phyloP scores from a whole-genome alignment of 2,329 filamentous ascomycete species.

The Ophiostoma ulmi region DNA sequence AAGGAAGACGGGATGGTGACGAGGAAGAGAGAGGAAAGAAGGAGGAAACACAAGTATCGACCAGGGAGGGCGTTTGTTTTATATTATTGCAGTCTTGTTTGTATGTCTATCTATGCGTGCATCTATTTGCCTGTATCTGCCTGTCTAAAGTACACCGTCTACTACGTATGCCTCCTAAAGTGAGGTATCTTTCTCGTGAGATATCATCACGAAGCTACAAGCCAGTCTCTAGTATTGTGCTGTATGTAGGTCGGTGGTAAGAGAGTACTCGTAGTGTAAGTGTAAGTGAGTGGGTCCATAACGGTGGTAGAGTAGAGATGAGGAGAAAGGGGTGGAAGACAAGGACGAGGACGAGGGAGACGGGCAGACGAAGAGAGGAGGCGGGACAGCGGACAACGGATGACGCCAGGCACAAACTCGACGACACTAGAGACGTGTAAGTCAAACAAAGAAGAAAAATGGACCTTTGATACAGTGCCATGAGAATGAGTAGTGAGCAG shows the following conservation, averaged over 20 bases:
- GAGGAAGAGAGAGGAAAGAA: slow-evolving; percentile 9
- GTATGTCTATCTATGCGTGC: not conserved
- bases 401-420: not conserved
- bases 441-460: slow-evolving; percentile 1
- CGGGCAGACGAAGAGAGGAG: not conserved
- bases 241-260: not conserved
- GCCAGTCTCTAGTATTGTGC: not conserved
- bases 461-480: not conserved
- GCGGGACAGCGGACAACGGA: not conserved
- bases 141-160: not conserved
- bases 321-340: not conserved
- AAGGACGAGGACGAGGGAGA: not conserved
- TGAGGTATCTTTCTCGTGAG: slow-evolving; percentile 16
- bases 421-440: slow-evolving; percentile 3
- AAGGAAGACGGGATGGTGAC: not conserved
- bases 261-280: slow-evolving; percentile 4
- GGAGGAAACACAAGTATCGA: slow-evolving; percentile 16
- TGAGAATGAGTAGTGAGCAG: not conserved
- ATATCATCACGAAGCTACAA: slow-evolving; percentile 18
- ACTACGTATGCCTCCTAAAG: not conserved
- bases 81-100: not conserved
- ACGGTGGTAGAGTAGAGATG: not conserved
- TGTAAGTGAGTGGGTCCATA: slow-evolving; percentile 1
- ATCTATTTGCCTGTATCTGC: not conserved
- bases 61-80: not conserved